Evolutionary conservation across 2,329 filamentous ascomycete genomes (phyloP).

Genomic region (Venturia carpophila): DNA sequence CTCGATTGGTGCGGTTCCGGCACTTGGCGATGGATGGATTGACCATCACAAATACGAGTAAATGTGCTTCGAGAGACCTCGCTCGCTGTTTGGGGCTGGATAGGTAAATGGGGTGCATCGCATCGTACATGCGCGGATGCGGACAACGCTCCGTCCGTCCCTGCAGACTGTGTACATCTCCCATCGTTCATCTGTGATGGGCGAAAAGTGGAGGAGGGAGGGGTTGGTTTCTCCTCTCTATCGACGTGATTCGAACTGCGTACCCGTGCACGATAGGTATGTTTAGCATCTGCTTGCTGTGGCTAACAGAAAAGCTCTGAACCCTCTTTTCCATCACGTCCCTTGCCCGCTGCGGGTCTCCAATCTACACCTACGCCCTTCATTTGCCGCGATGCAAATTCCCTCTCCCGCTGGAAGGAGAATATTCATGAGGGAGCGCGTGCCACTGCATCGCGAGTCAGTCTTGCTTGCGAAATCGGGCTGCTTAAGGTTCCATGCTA

Average conservation of each 20-base stretch:
- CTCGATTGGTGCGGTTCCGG: not conserved
- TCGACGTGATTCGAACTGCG: not conserved
- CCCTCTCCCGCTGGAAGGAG: not conserved
- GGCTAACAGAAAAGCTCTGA: not conserved
- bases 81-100: no score
- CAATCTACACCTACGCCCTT: not conserved
- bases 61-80: no score
- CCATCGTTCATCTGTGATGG: not conserved
- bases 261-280: not conserved
- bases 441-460: not conserved
- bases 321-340: not conserved
- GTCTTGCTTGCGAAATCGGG: not conserved
- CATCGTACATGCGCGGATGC: not conserved
- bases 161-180: not conserved
- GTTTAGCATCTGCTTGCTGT: not conserved
- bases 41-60: not conserved
- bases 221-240: not conserved
- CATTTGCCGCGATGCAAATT: not conserved
- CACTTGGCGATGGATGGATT: not conserved
- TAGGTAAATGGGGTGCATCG: no score
- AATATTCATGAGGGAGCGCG: not conserved
- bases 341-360: not conserved
- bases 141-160: not conserved
- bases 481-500: not conserved
- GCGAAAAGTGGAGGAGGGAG: not conserved